Base-by-base conservation (phyloP, 2,329 filamentous ascomycete genomes). In the Ophiosphaerella herpotricha region DNA sequence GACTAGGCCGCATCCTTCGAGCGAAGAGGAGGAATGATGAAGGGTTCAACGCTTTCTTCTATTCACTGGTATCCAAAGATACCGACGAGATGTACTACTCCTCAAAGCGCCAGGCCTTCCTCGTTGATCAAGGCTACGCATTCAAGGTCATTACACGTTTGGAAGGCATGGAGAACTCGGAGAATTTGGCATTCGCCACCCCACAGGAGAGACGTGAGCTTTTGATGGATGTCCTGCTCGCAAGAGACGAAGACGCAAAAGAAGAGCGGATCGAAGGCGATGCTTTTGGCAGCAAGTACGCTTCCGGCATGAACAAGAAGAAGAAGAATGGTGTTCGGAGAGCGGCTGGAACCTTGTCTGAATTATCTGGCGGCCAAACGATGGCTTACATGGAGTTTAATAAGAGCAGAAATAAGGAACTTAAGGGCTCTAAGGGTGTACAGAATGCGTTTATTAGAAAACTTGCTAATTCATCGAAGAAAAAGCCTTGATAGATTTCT, bases 131-230 rank as follows among this genome's bases (percentile, higher is more conserved):
- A 74, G 94, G 94, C 8, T 99, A 99, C 71, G 93, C 94, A 0
- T 99, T 99, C 82, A 97, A 97, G 72, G 93, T 97, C 55, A 99
- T 99, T 71, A 99, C 94, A 0, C 91, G 96, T 67, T 81, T 99
- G 7, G 88, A 92, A 66, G 94, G 93, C 43, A 91, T 99, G 57
- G 90, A 97, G 53, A 84, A 90, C 51, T 88, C 93, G 45, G 86
- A 88, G 0, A 86, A 86, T 0, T 82, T 99, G 1, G 88, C 87
- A 2, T 97, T 95, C 70, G 84, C 84, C 2, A 90, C 90, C 1
- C 83, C 91, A 0, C 79, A 84, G 6, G 91, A 96, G 65, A 86
- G 91, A 4, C 87, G 91, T 39, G 91, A 96, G 71, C 81, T 97
- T 23, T 81, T 99, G 1, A 87, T 92, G 60, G 90, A 95, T 63